Percentiles rank a stretch among this genome's conserved stretches.
These are phyloP conservation scores for Elongisporangium undulatum DNA, from an alignment of 352 stramenopile genomes.

Conservation along the genomic window DNA sequence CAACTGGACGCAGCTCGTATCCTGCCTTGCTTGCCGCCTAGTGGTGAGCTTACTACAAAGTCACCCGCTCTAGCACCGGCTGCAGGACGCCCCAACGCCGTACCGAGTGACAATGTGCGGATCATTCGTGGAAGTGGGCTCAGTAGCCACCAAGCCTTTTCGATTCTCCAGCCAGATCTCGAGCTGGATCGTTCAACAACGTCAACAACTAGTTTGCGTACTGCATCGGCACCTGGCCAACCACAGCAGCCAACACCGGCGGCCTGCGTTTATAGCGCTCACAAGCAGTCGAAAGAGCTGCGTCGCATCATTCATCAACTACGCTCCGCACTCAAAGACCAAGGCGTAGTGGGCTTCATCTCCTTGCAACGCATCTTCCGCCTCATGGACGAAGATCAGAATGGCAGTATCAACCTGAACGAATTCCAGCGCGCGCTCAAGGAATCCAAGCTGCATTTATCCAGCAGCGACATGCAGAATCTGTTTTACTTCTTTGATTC, in stretches of 20 bases:
- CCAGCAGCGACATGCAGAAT: conserved; percentile 41
- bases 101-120: conserved; percentile 1
- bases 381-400: conserved; percentile 70
- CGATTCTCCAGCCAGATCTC: conserved; percentile 61
- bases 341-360: conserved; percentile 69
- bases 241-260: not conserved
- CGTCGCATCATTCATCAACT: conserved; percentile 51
- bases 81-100: not conserved
- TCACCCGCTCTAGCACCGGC: not conserved
- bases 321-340: conserved; percentile 47
- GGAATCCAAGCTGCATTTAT: conserved; percentile 47
- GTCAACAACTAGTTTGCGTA: conserved; percentile 14
- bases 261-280: conserved; percentile 14
- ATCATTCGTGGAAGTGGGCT: conserved; percentile 31
- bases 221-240: not conserved
- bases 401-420: conserved; percentile 53
- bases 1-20: conserved; percentile 17
- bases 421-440: conserved; percentile 78
- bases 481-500: conserved; percentile 86
- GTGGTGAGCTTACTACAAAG: not conserved
- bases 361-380: conserved; percentile 71
- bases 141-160: conserved; percentile 49
- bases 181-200: conserved; percentile 18
- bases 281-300: conserved; percentile 58
- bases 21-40: not conserved